phyloP scores from a whole-genome alignment of 495 filamentous ascomycete species.

The Penicillium bialowiezense region DNA sequence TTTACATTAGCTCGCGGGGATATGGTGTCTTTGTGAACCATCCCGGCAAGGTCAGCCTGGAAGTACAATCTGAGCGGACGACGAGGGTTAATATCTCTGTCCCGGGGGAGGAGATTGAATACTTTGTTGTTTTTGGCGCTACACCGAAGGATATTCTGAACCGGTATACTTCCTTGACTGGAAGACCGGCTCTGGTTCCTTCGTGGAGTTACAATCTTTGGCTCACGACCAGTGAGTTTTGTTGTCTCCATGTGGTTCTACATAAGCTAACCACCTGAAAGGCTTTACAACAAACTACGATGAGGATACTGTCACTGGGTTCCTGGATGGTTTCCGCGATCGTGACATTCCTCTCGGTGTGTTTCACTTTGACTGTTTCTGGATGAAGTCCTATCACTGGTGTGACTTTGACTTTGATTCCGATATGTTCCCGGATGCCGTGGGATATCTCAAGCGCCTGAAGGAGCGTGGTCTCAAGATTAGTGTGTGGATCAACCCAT shows the following conservation, averaged over 20 bases:
- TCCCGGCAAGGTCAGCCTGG: slow-evolving; percentile 57
- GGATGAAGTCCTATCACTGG: slow-evolving; percentile 67
- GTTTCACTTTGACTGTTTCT: slow-evolving; percentile 73
- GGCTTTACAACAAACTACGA: slow-evolving; percentile 69
- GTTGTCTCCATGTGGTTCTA: not conserved
- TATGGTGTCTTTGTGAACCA: slow-evolving; percentile 72
- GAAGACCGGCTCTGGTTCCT: slow-evolving; percentile 56
- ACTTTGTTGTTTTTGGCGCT: slow-evolving; percentile 64
- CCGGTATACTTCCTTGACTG: slow-evolving; percentile 61
- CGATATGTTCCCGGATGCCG: slow-evolving; percentile 66
- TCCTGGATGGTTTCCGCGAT: slow-evolving; percentile 65
- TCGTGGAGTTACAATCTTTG: slow-evolving; percentile 71
- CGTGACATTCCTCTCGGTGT: slow-evolving; percentile 64
- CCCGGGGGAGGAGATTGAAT: slow-evolving; percentile 56
- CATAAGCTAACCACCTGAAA: not conserved
- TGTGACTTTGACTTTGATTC: slow-evolving; percentile 69
- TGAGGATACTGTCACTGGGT: slow-evolving; percentile 62
- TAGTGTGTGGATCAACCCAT: slow-evolving; percentile 72
- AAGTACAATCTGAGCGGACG: slow-evolving; percentile 66
- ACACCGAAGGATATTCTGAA: slow-evolving; percentile 65
- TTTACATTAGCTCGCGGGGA: slow-evolving; percentile 64
- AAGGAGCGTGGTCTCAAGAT: slow-evolving; percentile 61
- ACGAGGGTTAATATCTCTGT: slow-evolving; percentile 63
- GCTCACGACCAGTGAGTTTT: slow-evolving; percentile 55
- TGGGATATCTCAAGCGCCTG: slow-evolving; percentile 59